Percentiles rank a stretch among this genome's conserved stretches.
Evolutionary conservation across 1,139 yeast genomes (phyloP).

Genomic region (Candida freyschussii): DNA sequence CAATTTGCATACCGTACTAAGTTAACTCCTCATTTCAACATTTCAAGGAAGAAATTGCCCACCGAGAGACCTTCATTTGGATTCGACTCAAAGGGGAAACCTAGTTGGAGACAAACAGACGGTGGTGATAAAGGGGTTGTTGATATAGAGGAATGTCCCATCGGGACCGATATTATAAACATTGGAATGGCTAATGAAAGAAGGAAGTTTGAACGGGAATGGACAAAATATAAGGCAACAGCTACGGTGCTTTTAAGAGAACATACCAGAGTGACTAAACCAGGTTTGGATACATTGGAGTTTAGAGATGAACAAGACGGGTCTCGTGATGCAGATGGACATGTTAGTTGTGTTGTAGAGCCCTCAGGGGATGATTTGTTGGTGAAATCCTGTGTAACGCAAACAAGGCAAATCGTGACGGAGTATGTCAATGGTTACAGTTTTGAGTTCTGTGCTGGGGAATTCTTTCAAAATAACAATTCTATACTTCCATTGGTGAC

Average conservation of each 20-base stretch:
- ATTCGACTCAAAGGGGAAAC: slow-evolving; percentile 81
- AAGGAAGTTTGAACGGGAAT: slow-evolving; percentile 43
- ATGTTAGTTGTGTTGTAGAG: slow-evolving; percentile 29
- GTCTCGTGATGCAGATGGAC: slow-evolving; percentile 36
- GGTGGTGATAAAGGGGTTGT: slow-evolving; percentile 53
- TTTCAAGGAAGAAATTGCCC: slow-evolving; percentile 49
- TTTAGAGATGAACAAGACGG: slow-evolving; percentile 38
- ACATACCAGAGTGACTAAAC: slow-evolving; percentile 43
- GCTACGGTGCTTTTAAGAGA: slow-evolving; percentile 86
- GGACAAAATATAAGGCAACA: slow-evolving; percentile 63
- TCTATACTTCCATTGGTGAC: slow-evolving; percentile 83
- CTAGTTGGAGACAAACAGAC: slow-evolving; percentile 53
- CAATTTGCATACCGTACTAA: slow-evolving; percentile 81
- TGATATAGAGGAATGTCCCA: slow-evolving; percentile 90
- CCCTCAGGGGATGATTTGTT: slow-evolving; percentile 26
- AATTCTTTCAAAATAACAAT: slow-evolving; percentile 93
- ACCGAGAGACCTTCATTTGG: slow-evolving; percentile 68
- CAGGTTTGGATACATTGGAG: slow-evolving; percentile 26
- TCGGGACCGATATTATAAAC: slow-evolving; percentile 79
- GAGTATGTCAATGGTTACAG: slow-evolving; percentile 71
- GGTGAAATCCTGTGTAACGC: slow-evolving; percentile 47
- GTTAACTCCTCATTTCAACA: slow-evolving; percentile 90
- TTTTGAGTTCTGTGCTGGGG: slow-evolving; percentile 89
- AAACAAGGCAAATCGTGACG: slow-evolving; percentile 71
- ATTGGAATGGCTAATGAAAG: slow-evolving; percentile 74